Conservation (phyloP, 2,329 filamentous ascomycete species). For the Fusarium drepaniforme region DNA sequence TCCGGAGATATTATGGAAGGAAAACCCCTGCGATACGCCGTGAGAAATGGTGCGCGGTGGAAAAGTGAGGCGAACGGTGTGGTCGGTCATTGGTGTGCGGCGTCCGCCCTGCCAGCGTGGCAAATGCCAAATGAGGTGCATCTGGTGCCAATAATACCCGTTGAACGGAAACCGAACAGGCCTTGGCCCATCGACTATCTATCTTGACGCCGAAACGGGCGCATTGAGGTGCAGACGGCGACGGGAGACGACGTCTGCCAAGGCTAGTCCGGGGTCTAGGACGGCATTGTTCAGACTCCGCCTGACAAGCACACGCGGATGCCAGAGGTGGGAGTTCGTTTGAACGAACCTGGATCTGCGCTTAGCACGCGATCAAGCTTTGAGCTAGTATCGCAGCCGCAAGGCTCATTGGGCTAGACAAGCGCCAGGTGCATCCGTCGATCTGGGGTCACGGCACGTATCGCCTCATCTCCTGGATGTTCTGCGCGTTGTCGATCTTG, state of each 20-base stretch:
- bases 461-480: constrained; percentile 16
- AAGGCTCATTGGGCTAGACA: constrained; percentile 32
- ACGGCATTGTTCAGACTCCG: neutral
- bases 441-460: constrained; percentile 25
- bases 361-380: constrained; percentile 31
- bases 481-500: constrained; percentile 34
- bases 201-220: constrained; percentile 16
- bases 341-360: constrained; percentile 39
- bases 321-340: neutral
- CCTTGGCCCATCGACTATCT: constrained; percentile 12
- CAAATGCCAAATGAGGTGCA: constrained; percentile 41
- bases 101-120: constrained; percentile 47
- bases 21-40: constrained; percentile 43
- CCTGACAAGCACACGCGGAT: neutral
- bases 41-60: constrained; percentile 26
- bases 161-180: constrained; percentile 8
- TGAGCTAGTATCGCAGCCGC: constrained; percentile 1
- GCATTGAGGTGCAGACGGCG: constrained; percentile 8
- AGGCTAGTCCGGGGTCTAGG: constrained; percentile 14
- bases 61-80: constrained; percentile 47
- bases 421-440: constrained; percentile 36
- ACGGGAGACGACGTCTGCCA: constrained; percentile 16
- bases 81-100: constrained; percentile 43
- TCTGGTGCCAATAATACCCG: constrained; percentile 30
- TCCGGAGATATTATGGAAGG: constrained; percentile 37